Evolutionary conservation across 2,329 filamentous ascomycete genomes (phyloP).

Genomic region (Fusarium sp.): DNA sequence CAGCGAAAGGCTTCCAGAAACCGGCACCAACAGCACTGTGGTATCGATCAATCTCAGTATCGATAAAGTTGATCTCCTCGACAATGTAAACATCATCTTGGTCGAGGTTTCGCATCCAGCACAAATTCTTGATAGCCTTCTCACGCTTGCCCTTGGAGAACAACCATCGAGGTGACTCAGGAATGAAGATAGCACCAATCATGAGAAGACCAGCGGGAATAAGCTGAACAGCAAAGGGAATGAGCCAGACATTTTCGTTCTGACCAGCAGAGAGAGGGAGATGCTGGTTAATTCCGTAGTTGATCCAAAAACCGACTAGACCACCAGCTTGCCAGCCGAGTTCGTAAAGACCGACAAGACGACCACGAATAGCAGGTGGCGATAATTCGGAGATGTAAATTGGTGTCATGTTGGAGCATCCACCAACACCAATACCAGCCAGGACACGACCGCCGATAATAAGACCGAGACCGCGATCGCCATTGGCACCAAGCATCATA

Average conservation of each 20-base stretch:
- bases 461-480: conserved; percentile 70
- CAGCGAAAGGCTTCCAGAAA: conserved; percentile 79
- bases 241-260: conserved; percentile 66
- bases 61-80: conserved; percentile 78
- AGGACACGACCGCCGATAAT: conserved; percentile 73
- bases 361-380: conserved; percentile 72
- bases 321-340: conserved; percentile 74
- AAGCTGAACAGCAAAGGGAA: conserved; percentile 75
- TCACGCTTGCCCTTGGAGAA: conserved; percentile 71
- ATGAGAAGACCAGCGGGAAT: conserved; percentile 74
- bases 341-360: conserved; percentile 75
- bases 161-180: conserved; percentile 77
- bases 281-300: conserved; percentile 69
- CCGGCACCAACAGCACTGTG: conserved; percentile 72
- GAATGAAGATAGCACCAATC: conserved; percentile 68
- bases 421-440: conserved; percentile 72
- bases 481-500: conserved; percentile 76
- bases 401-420: conserved; percentile 71
- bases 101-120: conserved; percentile 73
- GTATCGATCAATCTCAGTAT: conserved; percentile 75
- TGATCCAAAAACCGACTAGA: conserved; percentile 74
- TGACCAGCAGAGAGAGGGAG: conserved; percentile 55
- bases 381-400: conserved; percentile 71
- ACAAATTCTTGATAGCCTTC: conserved; percentile 67
- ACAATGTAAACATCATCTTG: conserved; percentile 73